Evolutionary conservation across 2,329 filamentous ascomycete species (phyloP).

Genomic region (Chrysoporthe deuterocubensis): DNA sequence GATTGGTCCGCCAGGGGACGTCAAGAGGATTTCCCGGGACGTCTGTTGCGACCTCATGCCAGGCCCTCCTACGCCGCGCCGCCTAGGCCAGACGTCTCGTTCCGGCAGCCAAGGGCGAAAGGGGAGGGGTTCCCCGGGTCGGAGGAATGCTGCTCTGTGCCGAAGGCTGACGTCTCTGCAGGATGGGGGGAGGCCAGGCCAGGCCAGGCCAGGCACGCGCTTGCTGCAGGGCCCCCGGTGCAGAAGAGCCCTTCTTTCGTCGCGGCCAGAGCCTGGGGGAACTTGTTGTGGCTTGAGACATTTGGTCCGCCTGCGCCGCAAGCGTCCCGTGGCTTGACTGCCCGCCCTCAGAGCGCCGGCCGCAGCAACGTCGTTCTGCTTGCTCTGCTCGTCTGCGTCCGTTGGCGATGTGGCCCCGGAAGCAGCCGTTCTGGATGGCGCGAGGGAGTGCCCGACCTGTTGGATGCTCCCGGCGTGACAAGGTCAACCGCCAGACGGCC

Average conservation of each 20-base stretch:
- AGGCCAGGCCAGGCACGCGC: not conserved
- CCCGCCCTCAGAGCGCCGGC: not conserved
- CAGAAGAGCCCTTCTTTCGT: too few relatives aligned
- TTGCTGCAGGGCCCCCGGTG: too few relatives aligned
- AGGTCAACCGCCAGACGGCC: not conserved
- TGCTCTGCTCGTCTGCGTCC: not conserved
- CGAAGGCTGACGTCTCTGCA: not conserved
- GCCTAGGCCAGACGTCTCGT: not conserved
- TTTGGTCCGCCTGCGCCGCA: not conserved
- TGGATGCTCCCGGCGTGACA: constrained; percentile 6
- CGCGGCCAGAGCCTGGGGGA: not conserved
- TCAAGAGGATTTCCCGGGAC: constrained; percentile 30
- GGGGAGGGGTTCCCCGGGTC: not conserved
- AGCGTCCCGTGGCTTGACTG: not conserved
- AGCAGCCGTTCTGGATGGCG: constrained; percentile 10
- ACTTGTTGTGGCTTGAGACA: not conserved
- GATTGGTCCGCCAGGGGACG: constrained; percentile 18
- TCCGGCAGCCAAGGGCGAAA: too few relatives aligned
- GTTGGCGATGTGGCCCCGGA: constrained; percentile 14
- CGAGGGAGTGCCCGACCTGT: not conserved
- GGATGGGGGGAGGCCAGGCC: not conserved
- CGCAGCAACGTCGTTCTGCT: constrained; percentile 5
- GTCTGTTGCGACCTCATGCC: constrained; percentile 11
- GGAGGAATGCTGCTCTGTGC: not conserved
- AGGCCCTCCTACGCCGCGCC: not conserved